Conservation (phyloP, 495 filamentous ascomycete genomes). For the Penicillium chermesinum region DNA sequence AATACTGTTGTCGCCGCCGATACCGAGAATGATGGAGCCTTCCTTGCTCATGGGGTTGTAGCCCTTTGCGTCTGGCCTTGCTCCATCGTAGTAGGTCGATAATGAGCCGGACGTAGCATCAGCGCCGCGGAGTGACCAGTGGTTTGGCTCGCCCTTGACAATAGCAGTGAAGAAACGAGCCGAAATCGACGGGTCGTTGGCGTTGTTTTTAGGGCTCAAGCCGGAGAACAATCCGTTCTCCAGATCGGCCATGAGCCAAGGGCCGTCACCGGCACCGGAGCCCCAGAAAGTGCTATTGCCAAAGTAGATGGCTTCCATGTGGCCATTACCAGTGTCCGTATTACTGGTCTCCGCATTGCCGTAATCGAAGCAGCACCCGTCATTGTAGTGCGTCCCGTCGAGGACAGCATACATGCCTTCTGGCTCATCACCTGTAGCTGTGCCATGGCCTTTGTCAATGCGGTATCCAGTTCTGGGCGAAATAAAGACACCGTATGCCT, state of each 20-base stretch:
- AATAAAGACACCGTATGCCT: conserved; percentile 55
- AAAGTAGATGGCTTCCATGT: conserved; percentile 61
- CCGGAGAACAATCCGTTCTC: conserved; percentile 57
- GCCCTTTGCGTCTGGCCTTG: conserved; percentile 38
- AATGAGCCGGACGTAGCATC: conserved; percentile 50
- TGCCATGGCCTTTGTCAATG: conserved; percentile 45
- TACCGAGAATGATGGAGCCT: conserved; percentile 56
- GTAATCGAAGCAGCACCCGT: conserved; percentile 56
- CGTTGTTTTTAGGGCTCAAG: conserved; percentile 30
- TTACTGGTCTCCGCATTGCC: conserved; percentile 54
- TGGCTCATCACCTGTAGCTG: conserved; percentile 46
- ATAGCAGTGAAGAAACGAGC: conserved; percentile 48
- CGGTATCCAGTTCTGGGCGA: conserved; percentile 53
- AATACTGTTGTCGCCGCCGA: conserved; percentile 53
- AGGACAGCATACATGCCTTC: conserved; percentile 58
- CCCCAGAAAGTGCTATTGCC: conserved; percentile 47
- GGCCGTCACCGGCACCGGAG: conserved; percentile 46
- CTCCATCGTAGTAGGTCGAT: conserved; percentile 51
- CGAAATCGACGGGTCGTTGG: conserved; percentile 41
- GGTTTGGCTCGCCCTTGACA: conserved; percentile 47
- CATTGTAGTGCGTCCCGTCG: conserved; percentile 57
- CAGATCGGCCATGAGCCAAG: conserved; percentile 59
- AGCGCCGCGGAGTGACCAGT: conserved; percentile 52
- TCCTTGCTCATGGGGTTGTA: conserved; percentile 59
- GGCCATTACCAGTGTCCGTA: conserved; percentile 50